phyloP scores from a whole-genome alignment of 495 filamentous ascomycete genomes.

The Cercophora samala region DNA sequence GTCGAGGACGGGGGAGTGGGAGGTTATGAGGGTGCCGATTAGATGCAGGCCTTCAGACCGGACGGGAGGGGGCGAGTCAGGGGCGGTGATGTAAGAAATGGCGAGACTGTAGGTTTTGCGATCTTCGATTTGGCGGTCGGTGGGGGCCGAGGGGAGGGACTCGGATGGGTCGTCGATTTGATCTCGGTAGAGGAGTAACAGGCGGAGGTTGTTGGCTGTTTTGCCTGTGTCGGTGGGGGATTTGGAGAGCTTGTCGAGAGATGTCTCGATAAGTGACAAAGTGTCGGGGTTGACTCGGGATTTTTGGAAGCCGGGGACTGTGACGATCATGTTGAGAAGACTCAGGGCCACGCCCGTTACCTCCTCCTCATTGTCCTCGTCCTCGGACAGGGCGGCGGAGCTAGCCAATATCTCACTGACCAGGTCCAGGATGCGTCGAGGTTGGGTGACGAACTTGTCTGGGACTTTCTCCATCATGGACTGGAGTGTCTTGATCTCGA shows the following conservation, averaged over 20 bases:
- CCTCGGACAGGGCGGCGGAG: constrained; percentile 6
- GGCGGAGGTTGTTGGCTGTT: constrained; percentile 56
- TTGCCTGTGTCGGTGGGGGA: constrained; percentile 35
- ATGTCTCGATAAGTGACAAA: constrained; percentile 51
- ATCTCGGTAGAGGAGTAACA: constrained; percentile 56
- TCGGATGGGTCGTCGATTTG: constrained; percentile 40
- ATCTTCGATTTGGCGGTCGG: constrained; percentile 55
- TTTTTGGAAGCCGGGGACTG: constrained; percentile 58
- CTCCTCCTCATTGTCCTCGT: constrained; percentile 52
- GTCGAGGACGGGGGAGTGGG: constrained; percentile 63
- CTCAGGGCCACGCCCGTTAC: constrained; percentile 60
- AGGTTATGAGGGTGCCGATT: constrained; percentile 60
- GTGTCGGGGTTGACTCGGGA: constrained; percentile 44
- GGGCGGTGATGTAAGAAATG: constrained; percentile 63
- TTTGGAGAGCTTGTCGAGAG: constrained; percentile 45
- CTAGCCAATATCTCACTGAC: constrained; percentile 55
- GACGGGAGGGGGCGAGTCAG: constrained; percentile 69
- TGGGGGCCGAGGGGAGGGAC: constrained; percentile 27
- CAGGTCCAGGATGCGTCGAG: constrained; percentile 60
- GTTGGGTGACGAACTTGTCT: constrained; percentile 62
- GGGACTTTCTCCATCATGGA: constrained; percentile 64
- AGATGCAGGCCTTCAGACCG: constrained; percentile 74
- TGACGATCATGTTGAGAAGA: constrained; percentile 63
- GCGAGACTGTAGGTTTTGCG: constrained; percentile 68
- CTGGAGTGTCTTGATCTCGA: constrained; percentile 62